phyloP scores from a whole-genome alignment of 2,329 filamentous ascomycete genomes.

The Raffaelea arxii region DNA sequence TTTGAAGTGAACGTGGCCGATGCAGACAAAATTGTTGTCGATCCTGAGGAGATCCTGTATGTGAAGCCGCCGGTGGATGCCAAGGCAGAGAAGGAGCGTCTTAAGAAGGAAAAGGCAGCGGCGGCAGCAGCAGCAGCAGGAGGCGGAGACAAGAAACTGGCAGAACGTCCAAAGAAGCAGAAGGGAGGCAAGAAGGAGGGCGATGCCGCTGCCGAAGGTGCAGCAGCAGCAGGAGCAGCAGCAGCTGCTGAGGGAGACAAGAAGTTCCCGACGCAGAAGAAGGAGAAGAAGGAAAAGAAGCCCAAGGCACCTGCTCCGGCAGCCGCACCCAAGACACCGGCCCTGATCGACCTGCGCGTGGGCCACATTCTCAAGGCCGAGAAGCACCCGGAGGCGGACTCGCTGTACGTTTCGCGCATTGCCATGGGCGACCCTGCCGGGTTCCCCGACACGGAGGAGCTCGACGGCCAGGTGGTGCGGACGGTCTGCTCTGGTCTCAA shows the following conservation, averaged over 20 bases:
- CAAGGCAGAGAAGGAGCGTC: slow-evolving; percentile 90
- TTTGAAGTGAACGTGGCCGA: slow-evolving; percentile 61
- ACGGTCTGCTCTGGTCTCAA: slow-evolving; percentile 97
- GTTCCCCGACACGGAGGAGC: slow-evolving; percentile 80
- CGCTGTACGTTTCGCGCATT: slow-evolving; percentile 89
- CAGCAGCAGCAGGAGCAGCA: slow-evolving; percentile 25
- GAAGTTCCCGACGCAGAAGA: slow-evolving; percentile 94
- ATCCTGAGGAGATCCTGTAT: slow-evolving; percentile 72
- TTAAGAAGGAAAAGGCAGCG: slow-evolving; percentile 91
- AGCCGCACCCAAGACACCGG: slow-evolving; percentile 70
- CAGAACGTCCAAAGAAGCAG: slow-evolving; percentile 52
- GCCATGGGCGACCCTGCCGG: slow-evolving; percentile 82
- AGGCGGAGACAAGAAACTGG: slow-evolving; percentile 36
- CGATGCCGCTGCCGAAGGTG: slow-evolving; percentile 38
- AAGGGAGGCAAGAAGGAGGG: slow-evolving; percentile 40
- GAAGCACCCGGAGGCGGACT: slow-evolving; percentile 94
- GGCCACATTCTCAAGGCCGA: slow-evolving; percentile 95
- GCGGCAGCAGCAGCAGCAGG: slow-evolving; percentile 44
- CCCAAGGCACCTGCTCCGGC: slow-evolving; percentile 58
- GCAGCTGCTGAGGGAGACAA: slow-evolving; percentile 37
- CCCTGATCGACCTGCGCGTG: slow-evolving; percentile 87
- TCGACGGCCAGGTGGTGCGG: slow-evolving; percentile 82
- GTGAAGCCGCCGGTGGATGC: slow-evolving; percentile 82
- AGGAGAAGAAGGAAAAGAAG: slow-evolving; percentile 74
- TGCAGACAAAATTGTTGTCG: slow-evolving; percentile 66